Conservation (phyloP, 257 asterid species). For the Solanum gandarillasii region DNA sequence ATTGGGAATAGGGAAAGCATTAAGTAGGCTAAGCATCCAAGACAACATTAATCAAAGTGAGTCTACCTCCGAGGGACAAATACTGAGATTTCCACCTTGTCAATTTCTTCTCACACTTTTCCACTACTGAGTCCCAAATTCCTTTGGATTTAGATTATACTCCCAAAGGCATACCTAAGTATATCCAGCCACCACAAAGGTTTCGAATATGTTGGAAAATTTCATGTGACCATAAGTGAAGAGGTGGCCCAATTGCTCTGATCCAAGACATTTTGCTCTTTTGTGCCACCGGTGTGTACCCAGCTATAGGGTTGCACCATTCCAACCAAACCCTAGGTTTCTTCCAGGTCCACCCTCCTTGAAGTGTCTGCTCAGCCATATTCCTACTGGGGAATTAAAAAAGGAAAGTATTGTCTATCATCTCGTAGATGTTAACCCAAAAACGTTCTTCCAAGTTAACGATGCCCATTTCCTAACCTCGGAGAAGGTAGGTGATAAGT, state of each 20-base stretch:
- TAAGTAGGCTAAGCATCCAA: too few relatives aligned
- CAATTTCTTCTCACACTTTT: too few relatives aligned
- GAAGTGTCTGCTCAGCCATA: background rate
- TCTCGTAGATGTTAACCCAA: background rate
- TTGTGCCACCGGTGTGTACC: background rate
- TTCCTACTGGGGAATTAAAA: background rate
- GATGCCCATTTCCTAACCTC: background rate
- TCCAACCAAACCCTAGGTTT: background rate
- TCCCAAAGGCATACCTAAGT: too few relatives aligned
- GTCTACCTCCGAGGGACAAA: too few relatives aligned
- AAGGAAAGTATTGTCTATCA: background rate
- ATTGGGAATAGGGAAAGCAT: too few relatives aligned
- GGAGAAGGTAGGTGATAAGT: background rate
- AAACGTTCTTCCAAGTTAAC: background rate
- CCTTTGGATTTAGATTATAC: too few relatives aligned
- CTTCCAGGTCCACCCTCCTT: background rate
- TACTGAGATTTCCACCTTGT: too few relatives aligned
- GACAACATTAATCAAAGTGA: too few relatives aligned
- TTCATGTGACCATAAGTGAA: background rate
- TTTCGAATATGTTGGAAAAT: background rate
- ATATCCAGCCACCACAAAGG: background rate
- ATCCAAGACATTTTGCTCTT: background rate
- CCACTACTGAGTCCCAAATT: too few relatives aligned
- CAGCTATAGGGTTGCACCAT: background rate
- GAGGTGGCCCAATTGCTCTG: background rate